Evolutionary conservation across 2,329 filamentous ascomycete species (phyloP).

Genomic region (Fusarium citri): DNA sequence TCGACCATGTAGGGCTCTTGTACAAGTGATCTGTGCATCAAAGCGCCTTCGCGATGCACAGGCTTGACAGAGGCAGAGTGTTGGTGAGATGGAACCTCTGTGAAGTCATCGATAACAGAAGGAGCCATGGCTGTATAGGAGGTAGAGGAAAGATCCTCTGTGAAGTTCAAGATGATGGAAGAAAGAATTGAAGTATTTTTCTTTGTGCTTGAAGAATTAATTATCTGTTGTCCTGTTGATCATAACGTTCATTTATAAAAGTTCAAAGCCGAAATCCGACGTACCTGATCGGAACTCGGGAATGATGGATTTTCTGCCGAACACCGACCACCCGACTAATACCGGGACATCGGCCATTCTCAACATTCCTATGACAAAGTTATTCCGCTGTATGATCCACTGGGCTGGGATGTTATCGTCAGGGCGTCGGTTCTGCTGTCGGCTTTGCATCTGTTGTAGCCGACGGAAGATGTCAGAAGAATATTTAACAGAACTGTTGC

Average conservation of each 20-base stretch:
- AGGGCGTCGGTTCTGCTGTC: background rate
- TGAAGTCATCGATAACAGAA: background rate
- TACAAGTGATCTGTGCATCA: conserved; percentile 23
- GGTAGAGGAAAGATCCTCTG: rapidly evolving
- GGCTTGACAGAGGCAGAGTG: background rate
- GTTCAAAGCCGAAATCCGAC: conserved; percentile 27
- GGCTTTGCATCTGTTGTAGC: background rate
- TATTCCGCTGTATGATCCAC: background rate
- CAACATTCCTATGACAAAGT: conserved; percentile 6
- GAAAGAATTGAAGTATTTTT: rapidly evolving
- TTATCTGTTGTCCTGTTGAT: rapidly evolving
- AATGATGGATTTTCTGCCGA: conserved; percentile 10
- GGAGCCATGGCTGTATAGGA: background rate
- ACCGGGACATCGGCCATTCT: conserved; percentile 3
- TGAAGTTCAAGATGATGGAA: too few species aligned
- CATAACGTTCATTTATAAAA: conserved; percentile 8
- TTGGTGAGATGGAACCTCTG: background rate
- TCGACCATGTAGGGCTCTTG: conserved; percentile 23
- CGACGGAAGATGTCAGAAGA: background rate
- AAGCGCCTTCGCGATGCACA: background rate
- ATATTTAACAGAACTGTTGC: conserved; percentile 16
- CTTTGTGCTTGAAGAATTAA: rapidly evolving
- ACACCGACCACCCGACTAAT: conserved; percentile 18
- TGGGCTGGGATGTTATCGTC: background rate
- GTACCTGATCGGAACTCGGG: conserved; percentile 16